phyloP scores from a whole-genome alignment of 2,329 filamentous ascomycete species.

The Sclerotinia glacialis region DNA sequence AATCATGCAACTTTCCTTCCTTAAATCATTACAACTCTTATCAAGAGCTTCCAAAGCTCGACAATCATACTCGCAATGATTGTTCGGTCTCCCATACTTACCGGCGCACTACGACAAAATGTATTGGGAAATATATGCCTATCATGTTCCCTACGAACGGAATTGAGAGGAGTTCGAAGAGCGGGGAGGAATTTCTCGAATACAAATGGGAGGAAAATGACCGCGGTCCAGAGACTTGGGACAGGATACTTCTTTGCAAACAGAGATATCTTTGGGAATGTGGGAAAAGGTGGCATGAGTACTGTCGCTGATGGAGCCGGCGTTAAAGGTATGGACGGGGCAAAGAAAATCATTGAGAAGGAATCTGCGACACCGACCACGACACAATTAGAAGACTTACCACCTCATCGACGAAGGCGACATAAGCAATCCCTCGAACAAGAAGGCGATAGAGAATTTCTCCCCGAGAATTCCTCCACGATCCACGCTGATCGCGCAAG shows the following conservation, averaged over 20 bases:
- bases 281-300: slow-evolving; percentile 30
- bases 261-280: slow-evolving; percentile 27
- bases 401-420: slow-evolving; percentile 39
- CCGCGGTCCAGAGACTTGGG: slow-evolving; percentile 29
- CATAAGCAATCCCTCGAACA: slow-evolving; percentile 31
- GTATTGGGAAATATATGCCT: slow-evolving; percentile 13
- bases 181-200: slow-evolving; percentile 32
- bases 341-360: background rate
- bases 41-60: slow-evolving; percentile 16
- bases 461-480: slow-evolving; percentile 53
- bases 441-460: slow-evolving; percentile 30
- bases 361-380: slow-evolving; percentile 5
- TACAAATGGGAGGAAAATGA: slow-evolving; percentile 26
- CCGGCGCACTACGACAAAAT: slow-evolving; percentile 11
- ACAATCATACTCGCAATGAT: slow-evolving; percentile 20
- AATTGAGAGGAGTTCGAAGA: slow-evolving; percentile 19
- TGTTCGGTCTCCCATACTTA: slow-evolving; percentile 19
- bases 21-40: slow-evolving; percentile 2
- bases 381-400: slow-evolving; percentile 26
- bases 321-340: slow-evolving; percentile 15
- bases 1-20: slow-evolving; percentile 14
- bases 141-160: slow-evolving; percentile 18
- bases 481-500: slow-evolving; percentile 52
- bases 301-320: slow-evolving; percentile 26
- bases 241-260: slow-evolving; percentile 37